Conservation (phyloP, 345 rosid species). For the Citrus glauca region DNA sequence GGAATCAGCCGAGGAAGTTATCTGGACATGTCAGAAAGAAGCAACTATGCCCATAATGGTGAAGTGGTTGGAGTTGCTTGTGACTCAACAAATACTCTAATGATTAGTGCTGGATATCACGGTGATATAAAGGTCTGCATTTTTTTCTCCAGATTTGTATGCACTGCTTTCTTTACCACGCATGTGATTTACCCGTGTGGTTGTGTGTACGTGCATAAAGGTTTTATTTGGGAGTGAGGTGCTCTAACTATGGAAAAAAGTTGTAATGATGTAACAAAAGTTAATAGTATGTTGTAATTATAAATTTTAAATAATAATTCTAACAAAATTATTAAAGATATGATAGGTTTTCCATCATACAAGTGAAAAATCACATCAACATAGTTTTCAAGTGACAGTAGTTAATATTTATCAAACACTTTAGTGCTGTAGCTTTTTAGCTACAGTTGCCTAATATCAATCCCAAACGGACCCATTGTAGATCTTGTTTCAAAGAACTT, state of each 20-base stretch:
- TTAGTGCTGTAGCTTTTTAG: no score
- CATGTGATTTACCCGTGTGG: background rate
- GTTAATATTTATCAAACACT: no score
- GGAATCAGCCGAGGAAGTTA: constrained; percentile 92
- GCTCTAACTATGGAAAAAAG: no score
- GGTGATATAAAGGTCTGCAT: constrained; percentile 77
- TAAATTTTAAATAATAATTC: no score
- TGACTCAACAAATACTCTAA: constrained; percentile 82
- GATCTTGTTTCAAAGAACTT: background rate
- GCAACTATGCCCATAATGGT: constrained; percentile 59
- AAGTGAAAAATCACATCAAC: no score
- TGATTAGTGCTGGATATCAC: constrained; percentile 93
- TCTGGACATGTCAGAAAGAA: constrained; percentile 52
- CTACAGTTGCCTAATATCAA: no score
- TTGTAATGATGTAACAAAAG: background rate
- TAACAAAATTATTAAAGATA: no score
- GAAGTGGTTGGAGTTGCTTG: constrained; percentile 93
- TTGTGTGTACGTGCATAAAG: background rate
- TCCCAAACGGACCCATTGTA: no score
- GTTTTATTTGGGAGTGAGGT: no score
- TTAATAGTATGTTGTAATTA: no score
- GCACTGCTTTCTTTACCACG: background rate
- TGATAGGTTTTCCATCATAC: no score
- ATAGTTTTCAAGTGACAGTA: no score
- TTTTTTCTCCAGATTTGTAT: background rate